Evolutionary conservation across 1,284 basidiomycete species (phyloP).

Genomic region (Papiliotrema terrestris): DNA sequence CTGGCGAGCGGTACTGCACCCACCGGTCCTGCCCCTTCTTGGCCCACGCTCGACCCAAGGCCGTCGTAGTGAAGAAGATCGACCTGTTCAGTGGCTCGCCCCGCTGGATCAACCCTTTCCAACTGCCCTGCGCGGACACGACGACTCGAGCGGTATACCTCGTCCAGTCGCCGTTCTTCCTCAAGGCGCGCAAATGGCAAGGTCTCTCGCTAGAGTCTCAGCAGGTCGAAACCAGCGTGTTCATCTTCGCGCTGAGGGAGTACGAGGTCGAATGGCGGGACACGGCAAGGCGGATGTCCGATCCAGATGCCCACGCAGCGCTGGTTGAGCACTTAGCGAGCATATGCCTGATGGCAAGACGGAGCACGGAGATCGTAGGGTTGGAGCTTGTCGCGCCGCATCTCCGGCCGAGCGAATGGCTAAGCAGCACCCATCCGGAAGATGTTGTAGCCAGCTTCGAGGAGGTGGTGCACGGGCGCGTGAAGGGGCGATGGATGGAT

Average conservation of each 20-base stretch:
- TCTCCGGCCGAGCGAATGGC: background rate
- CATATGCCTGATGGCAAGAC: background rate
- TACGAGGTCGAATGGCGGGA: slow-evolving; percentile 1
- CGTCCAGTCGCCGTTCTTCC: background rate
- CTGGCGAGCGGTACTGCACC: background rate
- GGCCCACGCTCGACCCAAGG: background rate
- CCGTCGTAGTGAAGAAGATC: background rate
- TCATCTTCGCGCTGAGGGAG: background rate
- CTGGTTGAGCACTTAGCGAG: background rate
- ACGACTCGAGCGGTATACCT: background rate
- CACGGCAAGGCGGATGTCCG: background rate
- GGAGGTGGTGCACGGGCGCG: background rate
- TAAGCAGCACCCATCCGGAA: background rate
- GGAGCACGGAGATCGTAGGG: background rate
- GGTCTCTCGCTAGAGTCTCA: background rate
- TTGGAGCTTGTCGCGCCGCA: background rate
- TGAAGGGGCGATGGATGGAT: background rate
- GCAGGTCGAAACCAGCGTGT: background rate
- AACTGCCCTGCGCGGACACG: background rate
- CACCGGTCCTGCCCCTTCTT: background rate
- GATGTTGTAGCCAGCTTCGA: background rate
- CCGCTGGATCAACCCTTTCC: background rate
- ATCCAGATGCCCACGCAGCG: background rate
- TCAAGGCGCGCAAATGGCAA: background rate
- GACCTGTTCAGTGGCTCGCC: background rate